Evolutionary conservation across 2,329 filamentous ascomycete species (phyloP).

Genomic region (Chaetomiaceae sp.): DNA sequence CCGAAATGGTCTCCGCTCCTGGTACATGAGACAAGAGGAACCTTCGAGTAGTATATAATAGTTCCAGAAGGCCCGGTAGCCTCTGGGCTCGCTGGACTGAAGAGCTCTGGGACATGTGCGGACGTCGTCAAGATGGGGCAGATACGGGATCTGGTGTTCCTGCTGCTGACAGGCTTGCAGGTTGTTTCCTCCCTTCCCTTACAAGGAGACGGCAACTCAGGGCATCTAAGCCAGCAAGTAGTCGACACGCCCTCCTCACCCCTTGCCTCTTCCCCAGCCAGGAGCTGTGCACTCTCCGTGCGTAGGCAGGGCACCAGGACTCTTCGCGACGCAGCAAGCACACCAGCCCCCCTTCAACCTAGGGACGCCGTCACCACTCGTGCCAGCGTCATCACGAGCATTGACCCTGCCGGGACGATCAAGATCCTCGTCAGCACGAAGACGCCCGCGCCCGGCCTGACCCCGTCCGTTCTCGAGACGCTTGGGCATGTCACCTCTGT

Average conservation of each 20-base stretch:
- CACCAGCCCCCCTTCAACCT: not conserved
- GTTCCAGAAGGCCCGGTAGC: not conserved
- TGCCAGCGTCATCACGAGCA: conserved; percentile 29
- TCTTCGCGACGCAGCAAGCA: not conserved
- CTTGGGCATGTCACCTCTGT: conserved; percentile 20
- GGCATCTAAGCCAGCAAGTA: not conserved
- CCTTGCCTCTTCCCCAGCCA: not conserved
- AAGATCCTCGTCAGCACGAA: conserved; percentile 30
- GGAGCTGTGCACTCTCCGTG: not conserved
- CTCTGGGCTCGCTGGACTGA: not conserved
- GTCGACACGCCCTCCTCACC: not conserved
- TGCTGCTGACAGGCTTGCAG: conserved; percentile 12
- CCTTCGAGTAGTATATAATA: not conserved
- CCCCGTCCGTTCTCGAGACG: conserved; percentile 30
- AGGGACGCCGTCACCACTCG: conserved; percentile 11
- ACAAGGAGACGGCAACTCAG: not conserved
- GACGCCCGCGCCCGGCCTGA: conserved; percentile 30
- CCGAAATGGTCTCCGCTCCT: too few relatives aligned
- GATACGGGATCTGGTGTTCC: conserved; percentile 2
- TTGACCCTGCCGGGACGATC: conserved; percentile 27
- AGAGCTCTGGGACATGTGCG: not conserved
- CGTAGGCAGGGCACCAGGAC: not conserved
- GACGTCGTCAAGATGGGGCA: conserved; percentile 1
- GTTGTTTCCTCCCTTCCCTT: not conserved
- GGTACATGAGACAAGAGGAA: too few relatives aligned